Percentiles rank a stretch among this genome's conserved stretches.
Evolutionary conservation across 352 stramenopile genomes (phyloP).

Genomic region (Pythium dissimile): DNA sequence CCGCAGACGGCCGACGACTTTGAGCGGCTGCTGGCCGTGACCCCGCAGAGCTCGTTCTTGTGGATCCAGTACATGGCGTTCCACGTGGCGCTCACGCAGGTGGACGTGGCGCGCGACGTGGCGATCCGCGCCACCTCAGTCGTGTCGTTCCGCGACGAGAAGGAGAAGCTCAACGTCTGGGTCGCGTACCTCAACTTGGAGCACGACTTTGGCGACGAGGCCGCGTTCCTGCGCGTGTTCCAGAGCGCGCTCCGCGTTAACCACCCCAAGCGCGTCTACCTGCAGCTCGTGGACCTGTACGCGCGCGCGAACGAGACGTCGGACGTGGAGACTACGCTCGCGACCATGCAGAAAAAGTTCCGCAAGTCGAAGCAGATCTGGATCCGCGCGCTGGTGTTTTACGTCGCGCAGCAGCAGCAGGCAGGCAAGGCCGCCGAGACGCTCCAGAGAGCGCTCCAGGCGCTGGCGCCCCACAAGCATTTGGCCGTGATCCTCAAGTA

Average conservation of each 20-base stretch:
- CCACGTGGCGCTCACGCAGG: conserved; percentile 93
- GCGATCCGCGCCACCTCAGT: conserved; percentile 90
- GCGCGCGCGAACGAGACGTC: conserved; percentile 58
- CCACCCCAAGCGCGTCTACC: conserved; percentile 94
- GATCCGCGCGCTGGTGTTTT: conserved; percentile 82
- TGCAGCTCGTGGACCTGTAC: conserved; percentile 94
- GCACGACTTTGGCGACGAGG: conserved; percentile 93
- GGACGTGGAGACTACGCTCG: conserved; percentile 69
- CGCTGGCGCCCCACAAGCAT: conserved; percentile 93
- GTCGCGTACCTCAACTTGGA: conserved; percentile 95
- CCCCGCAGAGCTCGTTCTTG: conserved; percentile 93
- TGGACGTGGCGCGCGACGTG: conserved; percentile 91
- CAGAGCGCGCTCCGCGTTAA: conserved; percentile 92
- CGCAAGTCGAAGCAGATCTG: conserved; percentile 88
- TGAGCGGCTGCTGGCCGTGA: conserved; percentile 92
- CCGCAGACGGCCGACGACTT: conserved; percentile 93
- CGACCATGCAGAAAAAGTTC: conserved; percentile 92
- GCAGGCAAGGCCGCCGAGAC: conserved; percentile 51
- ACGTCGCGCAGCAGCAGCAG: conserved; percentile 56
- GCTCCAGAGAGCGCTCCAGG: conserved; percentile 91
- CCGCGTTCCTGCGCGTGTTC: conserved; percentile 89
- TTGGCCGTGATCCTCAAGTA: conserved; percentile 94
- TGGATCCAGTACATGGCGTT: conserved; percentile 99
- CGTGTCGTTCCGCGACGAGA: conserved; percentile 94
- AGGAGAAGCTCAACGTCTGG: conserved; percentile 98